Evolutionary conservation across 495 filamentous ascomycete genomes (phyloP), one percentile per base, ranked within the genome.

Genomic region (Schizothecium vesticola): DNA sequence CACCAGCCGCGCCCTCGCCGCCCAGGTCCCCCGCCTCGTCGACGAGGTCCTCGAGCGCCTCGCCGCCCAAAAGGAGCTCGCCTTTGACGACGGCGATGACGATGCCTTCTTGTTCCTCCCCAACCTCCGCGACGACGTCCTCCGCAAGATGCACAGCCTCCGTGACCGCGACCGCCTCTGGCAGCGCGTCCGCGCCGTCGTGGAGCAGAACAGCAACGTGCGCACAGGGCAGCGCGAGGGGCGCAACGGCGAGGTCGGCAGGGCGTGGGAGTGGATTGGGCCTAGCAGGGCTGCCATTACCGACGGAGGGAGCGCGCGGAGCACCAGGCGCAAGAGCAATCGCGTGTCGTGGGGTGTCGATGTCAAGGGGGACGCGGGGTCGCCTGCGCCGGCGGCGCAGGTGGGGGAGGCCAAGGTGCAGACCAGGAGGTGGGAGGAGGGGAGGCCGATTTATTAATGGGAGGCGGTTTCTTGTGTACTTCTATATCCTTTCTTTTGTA

Each of bases 201-300:
- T 99, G 2, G 96, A 98, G 81, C 87, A 86, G 73, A 99, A 99
- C 73, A 89, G 92, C 64, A 99, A 99, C 73, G 91, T 99, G 9
- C 86, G 95, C 36, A 90, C 92, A 0, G 88, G 90, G 25, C 90
- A 95, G 67, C 84, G 93, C 23, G 94, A 98, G 79, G 86, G 89
- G 56, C 84, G 88, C 61, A 91, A 86, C 70, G 95, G 95, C 21
- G 95, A 99, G 75, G 87, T 97, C 63, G 88, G 91, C 16, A 85
- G 92, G 60, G 89, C 91, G 21, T 99, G 95, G 95, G 94, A 97
- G 76, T 99, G 95, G 95, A 94, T 97, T 75, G 95, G 95, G 0
- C 84, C 87, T 10, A 80, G 69, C 29, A 81, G 84, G n/a, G 79
- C 81, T 59, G 76, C 79, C 25, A 67, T 55, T 23, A 65, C 43